Base-by-base conservation (phyloP, 306 rosid genomes). In the Trifolium fragiferum region DNA sequence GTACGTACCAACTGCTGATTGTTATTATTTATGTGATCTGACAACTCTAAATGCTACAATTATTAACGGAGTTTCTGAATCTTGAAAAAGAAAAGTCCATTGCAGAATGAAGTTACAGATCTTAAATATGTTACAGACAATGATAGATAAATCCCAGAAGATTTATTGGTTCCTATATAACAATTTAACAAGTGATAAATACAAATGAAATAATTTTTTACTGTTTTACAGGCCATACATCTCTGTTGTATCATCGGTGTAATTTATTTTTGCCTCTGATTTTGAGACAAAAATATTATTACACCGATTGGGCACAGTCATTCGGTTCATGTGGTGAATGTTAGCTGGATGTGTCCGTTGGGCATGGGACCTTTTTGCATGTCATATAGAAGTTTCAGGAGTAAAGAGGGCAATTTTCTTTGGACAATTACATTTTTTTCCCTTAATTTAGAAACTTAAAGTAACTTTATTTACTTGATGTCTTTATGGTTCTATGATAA, bases 1-100 rank as follows among this genome's bases (percentile, higher is more conserved):
- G 44, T 43, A 30, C 37, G 43, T 43, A 41, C 37, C 47, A 70
- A 53, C 44, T 21, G 57, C 18, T 43, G 68, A 5, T 38, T 69
- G 30, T 60, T 60, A 50, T 9, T 38, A 50, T 71, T 76, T 57
- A 63, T 76, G 65, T 76, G 7, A 62, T 81, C 57, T 47, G 51
- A 55, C 54, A 44, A 35, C 59, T 66, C 78, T 58, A 10, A 5
- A 70, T 41, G 38, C 70, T 76, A 20, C 18, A 43, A 37, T 54
- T 15, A 54, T 70, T 14, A 46, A 70, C 4, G 7, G 40, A 65
- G 37, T 57, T 59, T 59, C 15, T 59, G 66, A 59, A 59, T 35
- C 44, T 57, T 65, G 32, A 58, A 51, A 64, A 63, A 21, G 7
- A 25, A 32, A 43, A 64, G 19, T 72, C 40, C 43, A 40, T 25